Base-by-base conservation (phyloP, 768 basidiomycete genomes). In the Suillus variegatus region DNA sequence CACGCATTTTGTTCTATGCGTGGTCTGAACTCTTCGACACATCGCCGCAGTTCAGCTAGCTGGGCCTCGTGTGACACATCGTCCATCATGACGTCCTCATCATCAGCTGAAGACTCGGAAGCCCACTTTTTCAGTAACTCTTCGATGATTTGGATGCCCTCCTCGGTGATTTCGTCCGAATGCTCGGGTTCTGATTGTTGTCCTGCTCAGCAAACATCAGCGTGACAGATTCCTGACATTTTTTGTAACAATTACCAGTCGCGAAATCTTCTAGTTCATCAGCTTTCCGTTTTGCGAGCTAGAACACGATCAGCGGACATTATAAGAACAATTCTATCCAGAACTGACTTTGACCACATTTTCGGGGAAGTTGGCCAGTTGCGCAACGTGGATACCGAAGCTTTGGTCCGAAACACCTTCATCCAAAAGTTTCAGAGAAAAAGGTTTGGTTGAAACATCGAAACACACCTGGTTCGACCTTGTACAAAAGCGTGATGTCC, bases 371-470 rank as follows among this genome's bases (percentile, higher is more conserved):
- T 98, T 96, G 4, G 97, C 97, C n/a, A 99, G 82, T 74, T 95
- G 86, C 0, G 97, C 97, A 18, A 99, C 97, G 70, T 99, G 95
- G 36, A 99, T 99, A 77, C 97, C 97, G 72, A 98, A 99, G 74
- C 94, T 97, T 77, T 98, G 97, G 74, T 99, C 97, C 54, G 93
- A 95, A 25, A 97, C 85, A 16, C 94, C 94, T 94, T 65, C 6
- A 5, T 14, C n/a, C 46, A 14, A 40, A 54, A 28, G 13, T 18
- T 51, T 69, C 35, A 70, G 52, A 40, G 35, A 18, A 12, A 35
- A 10, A 12, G 14, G 22, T 16, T 3, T 58, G 56, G 61, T 38
- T 20, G 20, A 5, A 38, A 51, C 54, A 55, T 35, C 35, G 49
- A 8, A 2, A 75, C 84, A 40, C 71, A 94, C 96, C 97, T 25